Conservation (phyloP, 2,329 filamentous ascomycete genomes). For the Claviceps paspali region DNA sequence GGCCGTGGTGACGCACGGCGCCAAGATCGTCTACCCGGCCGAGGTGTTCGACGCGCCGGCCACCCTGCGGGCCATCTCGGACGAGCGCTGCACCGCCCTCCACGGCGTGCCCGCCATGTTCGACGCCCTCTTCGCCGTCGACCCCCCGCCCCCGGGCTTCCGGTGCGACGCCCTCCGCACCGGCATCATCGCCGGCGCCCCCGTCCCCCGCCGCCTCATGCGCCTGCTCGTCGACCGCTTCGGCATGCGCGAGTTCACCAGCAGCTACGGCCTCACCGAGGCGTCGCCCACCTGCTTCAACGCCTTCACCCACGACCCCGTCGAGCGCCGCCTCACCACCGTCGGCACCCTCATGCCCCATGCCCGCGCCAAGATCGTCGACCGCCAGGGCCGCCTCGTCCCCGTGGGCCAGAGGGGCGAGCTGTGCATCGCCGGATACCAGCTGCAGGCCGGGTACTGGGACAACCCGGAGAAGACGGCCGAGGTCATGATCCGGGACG, state of each 20-base stretch:
- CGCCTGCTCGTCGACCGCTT: constrained; percentile 53
- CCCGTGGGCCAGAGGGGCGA: constrained; percentile 56
- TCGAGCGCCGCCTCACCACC: constrained; percentile 50
- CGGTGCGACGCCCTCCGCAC: constrained; percentile 45
- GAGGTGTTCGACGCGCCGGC: constrained; percentile 57
- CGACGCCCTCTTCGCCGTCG: constrained; percentile 43
- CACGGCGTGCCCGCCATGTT: constrained; percentile 81
- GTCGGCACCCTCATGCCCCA: constrained; percentile 68
- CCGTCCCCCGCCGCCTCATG: constrained; percentile 62
- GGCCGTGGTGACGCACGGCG: constrained; percentile 57
- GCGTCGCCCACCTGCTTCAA: constrained; percentile 71
- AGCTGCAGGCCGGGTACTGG: constrained; percentile 52
- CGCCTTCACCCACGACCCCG: constrained; percentile 56
- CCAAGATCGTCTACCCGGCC: constrained; percentile 60
- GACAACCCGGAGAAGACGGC: constrained; percentile 62
- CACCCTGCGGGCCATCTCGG: constrained; percentile 49
- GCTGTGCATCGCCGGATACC: constrained; percentile 65
- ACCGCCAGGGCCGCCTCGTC: constrained; percentile 48
- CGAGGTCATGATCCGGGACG: constrained; percentile 39
- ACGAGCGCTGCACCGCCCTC: constrained; percentile 56
- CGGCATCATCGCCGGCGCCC: constrained; percentile 65
- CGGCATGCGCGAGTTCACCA: constrained; percentile 61
- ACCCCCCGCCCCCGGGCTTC: constrained; percentile 24
- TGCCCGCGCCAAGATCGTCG: constrained; percentile 61
- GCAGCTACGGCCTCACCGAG: constrained; percentile 60